Conservation (phyloP, 2,329 filamentous ascomycete species). For the Colletotrichum musae region DNA sequence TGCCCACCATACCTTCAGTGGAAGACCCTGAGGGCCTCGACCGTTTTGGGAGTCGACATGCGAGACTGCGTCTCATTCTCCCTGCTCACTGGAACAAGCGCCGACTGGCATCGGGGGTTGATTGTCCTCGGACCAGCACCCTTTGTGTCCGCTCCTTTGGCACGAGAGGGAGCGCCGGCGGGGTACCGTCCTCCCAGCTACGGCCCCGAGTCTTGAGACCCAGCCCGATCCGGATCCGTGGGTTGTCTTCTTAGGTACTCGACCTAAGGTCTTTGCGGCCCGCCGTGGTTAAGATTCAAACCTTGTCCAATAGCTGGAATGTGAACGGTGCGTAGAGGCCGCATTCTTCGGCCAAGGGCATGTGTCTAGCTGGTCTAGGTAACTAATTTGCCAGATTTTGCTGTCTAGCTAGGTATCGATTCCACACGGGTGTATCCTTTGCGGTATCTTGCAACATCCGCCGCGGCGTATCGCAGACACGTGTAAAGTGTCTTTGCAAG, state of each 20-base stretch:
- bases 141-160: conserved; percentile 17
- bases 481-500: not conserved
- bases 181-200: not conserved
- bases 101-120: conserved; percentile 12
- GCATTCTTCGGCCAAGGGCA: not conserved
- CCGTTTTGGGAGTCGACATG: conserved; percentile 19
- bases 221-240: conserved; percentile 24
- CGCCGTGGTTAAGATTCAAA: conserved; percentile 8
- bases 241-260: not conserved
- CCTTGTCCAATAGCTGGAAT: not conserved
- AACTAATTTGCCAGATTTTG: not conserved
- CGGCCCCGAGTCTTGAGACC: not conserved
- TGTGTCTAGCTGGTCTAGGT: too few species aligned
- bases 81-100: not conserved
- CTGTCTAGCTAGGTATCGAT: not conserved
- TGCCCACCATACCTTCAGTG: not conserved
- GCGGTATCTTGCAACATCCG: not conserved
- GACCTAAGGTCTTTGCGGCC: conserved; percentile 11
- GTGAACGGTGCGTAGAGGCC: not conserved
- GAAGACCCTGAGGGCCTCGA: not conserved
- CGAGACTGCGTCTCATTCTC: conserved; percentile 13
- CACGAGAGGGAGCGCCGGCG: conserved; percentile 24
- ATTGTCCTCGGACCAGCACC: not conserved
- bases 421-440: not conserved
- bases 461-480: not conserved